phyloP scores from a whole-genome alignment of 1,284 basidiomycete genomes.

The Leccinum griseonigrum region DNA sequence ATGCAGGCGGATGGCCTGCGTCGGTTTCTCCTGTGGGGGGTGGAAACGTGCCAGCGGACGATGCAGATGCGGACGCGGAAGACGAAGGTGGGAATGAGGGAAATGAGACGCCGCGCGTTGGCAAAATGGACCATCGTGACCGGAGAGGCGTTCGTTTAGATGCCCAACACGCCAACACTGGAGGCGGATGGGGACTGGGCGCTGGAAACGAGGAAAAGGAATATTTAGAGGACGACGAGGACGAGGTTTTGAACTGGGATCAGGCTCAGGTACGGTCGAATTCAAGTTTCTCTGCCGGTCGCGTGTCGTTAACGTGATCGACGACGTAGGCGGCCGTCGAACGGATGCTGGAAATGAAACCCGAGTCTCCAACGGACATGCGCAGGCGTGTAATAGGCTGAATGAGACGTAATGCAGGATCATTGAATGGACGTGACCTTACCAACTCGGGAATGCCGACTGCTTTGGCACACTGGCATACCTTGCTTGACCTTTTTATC shows the following conservation, averaged over 20 bases:
- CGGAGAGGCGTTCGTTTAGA: constrained; percentile 15
- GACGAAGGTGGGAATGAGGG: constrained; percentile 40
- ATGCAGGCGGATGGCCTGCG: constrained; percentile 20
- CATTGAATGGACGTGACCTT: constrained; percentile 15
- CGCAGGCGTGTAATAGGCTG: constrained; percentile 25
- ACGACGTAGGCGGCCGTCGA: constrained; percentile 51
- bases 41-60: constrained; percentile 14
- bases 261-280: constrained; percentile 50
- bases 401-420: constrained; percentile 9
- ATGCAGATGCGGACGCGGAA: constrained; percentile 19
- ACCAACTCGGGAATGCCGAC: background rate
- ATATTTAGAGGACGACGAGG: constrained; percentile 33
- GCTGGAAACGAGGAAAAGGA: constrained; percentile 49
- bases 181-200: constrained; percentile 66
- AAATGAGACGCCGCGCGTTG: constrained; percentile 55
- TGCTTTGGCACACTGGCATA: too few species aligned
- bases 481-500: too few species aligned
- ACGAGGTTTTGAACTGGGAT: constrained; percentile 63
- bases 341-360: constrained; percentile 61
- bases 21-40: background rate
- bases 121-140: constrained; percentile 30
- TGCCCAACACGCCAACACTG: constrained; percentile 37
- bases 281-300: background rate
- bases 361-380: constrained; percentile 28
- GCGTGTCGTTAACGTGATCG: background rate